Evolutionary conservation across 73 alveolate species (phyloP).

Genomic region (Symbiodinium pilosum): DNA sequence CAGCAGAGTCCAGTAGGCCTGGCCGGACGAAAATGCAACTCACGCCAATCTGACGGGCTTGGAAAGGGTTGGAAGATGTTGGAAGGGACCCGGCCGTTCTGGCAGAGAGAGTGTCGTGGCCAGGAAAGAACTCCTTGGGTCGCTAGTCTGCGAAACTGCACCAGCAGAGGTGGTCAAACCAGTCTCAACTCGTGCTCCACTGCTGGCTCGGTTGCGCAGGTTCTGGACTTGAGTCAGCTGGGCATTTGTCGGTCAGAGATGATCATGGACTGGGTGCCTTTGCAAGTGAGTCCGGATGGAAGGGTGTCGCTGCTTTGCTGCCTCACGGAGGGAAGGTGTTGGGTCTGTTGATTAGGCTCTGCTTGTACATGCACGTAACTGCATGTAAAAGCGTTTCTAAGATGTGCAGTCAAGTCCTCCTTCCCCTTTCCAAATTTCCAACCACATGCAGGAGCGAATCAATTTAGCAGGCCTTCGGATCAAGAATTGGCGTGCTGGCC

Average conservation of each 20-base stretch:
- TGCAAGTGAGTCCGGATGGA: no score
- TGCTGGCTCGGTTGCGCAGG: neutral
- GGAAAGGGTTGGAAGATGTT: neutral
- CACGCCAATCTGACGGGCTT: neutral
- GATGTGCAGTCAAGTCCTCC: no score
- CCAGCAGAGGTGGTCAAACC: neutral
- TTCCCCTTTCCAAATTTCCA: no score
- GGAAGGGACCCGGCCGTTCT: neutral
- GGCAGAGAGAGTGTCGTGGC: no score
- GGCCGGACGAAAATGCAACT: neutral
- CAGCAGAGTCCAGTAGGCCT: no score
- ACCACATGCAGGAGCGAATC: constrained; percentile 47
- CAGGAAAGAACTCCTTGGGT: neutral
- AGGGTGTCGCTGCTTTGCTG: no score
- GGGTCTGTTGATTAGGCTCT: no score
- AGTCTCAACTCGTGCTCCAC: neutral
- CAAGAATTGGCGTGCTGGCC: constrained; percentile 29
- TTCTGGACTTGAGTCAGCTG: neutral
- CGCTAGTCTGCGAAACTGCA: neutral
- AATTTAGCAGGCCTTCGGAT: constrained; percentile 1
- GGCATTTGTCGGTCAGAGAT: constrained; percentile 7
- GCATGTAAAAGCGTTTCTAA: no score
- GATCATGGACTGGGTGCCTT: constrained; percentile 22
- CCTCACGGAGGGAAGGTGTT: no score
- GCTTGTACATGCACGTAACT: no score